Base-by-base conservation (phyloP, 768 basidiomycete species). In the Pleurotus ostreatus region DNA sequence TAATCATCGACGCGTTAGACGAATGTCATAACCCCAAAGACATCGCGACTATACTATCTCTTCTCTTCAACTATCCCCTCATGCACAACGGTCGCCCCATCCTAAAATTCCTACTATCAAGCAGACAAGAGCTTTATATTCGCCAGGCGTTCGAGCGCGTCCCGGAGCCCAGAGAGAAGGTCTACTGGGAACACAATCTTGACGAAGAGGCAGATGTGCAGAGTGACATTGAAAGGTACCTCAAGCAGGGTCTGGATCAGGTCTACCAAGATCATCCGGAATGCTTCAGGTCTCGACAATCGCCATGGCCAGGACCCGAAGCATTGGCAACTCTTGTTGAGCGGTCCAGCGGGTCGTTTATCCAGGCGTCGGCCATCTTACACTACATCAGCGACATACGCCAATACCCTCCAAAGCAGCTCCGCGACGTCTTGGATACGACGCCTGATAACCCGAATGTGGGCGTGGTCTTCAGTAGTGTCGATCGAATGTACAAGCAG, bases 1-100 rank as follows among this genome's bases (percentile, higher is more conserved):
- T 56, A 13, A 8, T 59, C 55, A 45, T 59, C 26, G 58, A 59
- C 22, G 58, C 47, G 5, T 37, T 59, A 23, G 58, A 57, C 30
- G 51, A 57, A 45, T 57, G 57, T 43, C 30, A 34, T 8, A 43
- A 52, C n/a, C 23, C 41, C 6, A 22, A 44, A 44, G 41, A 44
- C 20, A 22, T 22, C 41, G n/a, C 41, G n/a, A 44, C n/a, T 44
- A 16, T 44, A 7, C 15, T 44, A 13, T 44, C 41, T 9, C 41
- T 44, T 8, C 41, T 44, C 41, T 44, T 44, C 41, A 44, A 44
- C 20, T 16, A 22, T 9, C 41, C 41, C 20, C 41, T 44, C 6
- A n/a, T 16, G n/a, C n/a, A 22, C 11, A n/a, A 22, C 7, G 20
- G 20, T 22, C 41, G 41, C 41, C 41, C 41, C 1, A n/a, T 44